Conservation (phyloP, 2,329 filamentous ascomycete genomes). For the Fusarium chuoi region DNA sequence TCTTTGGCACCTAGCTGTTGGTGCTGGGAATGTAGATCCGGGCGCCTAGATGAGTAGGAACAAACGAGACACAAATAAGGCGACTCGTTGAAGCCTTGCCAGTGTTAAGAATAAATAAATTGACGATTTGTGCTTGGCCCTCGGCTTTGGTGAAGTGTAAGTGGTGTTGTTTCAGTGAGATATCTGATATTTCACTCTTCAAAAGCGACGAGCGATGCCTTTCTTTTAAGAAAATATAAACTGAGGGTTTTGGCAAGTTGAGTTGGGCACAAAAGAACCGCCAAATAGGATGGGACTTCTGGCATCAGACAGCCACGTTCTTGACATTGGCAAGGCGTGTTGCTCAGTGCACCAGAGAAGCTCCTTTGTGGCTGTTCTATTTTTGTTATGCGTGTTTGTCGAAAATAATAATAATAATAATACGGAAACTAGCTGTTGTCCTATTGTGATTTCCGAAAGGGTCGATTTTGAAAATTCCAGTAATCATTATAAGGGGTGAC, state of each 20-base stretch:
- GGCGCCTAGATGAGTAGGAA: background rate
- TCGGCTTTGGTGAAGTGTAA: background rate
- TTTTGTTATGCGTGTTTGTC: background rate
- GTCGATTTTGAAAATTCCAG: conserved; percentile 13
- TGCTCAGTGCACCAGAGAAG: background rate
- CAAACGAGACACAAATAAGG: background rate
- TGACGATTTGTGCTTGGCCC: background rate
- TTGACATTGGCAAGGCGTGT: background rate
- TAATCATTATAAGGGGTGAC: background rate
- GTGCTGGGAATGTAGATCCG: conserved; percentile 3
- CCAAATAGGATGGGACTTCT: background rate
- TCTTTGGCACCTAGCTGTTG: background rate
- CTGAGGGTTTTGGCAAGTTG: background rate
- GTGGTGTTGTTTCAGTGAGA: background rate
- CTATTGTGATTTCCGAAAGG: background rate
- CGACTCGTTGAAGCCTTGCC: background rate
- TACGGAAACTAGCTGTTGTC: background rate
- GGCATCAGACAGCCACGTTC: background rate
- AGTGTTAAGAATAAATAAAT: background rate
- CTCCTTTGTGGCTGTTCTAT: background rate
- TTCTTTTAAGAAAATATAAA: background rate
- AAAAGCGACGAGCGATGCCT: background rate
- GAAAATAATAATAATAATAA: background rate
- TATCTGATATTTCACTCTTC: background rate
- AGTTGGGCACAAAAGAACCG: background rate